Evolutionary conservation across 148 eudicot species (phyloP).

Genomic region (Fagopyrum homotropicum): DNA sequence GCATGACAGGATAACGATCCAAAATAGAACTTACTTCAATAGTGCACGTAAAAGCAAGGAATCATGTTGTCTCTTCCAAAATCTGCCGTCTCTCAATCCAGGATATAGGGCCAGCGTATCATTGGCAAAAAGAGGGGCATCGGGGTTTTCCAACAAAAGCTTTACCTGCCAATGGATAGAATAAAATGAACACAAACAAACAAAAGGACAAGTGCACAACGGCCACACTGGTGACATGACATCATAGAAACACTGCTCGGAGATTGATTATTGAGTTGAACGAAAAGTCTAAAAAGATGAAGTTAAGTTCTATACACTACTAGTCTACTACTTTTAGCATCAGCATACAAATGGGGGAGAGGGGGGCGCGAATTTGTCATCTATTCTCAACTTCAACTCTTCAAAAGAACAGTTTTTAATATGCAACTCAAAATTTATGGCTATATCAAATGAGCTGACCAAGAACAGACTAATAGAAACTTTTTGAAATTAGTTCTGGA

Average conservation of each 20-base stretch:
- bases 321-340: background rate
- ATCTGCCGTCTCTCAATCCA: slow-evolving; percentile 58
- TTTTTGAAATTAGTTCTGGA: background rate
- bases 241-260: slow-evolving; percentile 8
- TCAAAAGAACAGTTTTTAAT: background rate
- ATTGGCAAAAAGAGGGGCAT: slow-evolving; percentile 54
- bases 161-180: slow-evolving; percentile 38
- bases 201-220: slow-evolving; percentile 9
- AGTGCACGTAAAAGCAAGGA: slow-evolving; percentile 65
- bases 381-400: background rate
- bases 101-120: slow-evolving; percentile 64
- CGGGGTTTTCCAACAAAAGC: slow-evolving; percentile 28
- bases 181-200: background rate
- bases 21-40: slow-evolving; percentile 48
- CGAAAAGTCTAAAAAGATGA: background rate
- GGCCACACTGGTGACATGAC: background rate
- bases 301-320: background rate
- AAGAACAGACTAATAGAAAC: background rate
- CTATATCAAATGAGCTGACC: background rate
- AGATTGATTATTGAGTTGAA: background rate
- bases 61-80: slow-evolving; percentile 82
- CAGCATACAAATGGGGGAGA: background rate
- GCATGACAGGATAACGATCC: background rate
- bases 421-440: background rate
- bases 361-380: background rate